phyloP scores from a whole-genome alignment of 495 filamentous ascomycete genomes.

The Hypoxylon cercidicola region DNA sequence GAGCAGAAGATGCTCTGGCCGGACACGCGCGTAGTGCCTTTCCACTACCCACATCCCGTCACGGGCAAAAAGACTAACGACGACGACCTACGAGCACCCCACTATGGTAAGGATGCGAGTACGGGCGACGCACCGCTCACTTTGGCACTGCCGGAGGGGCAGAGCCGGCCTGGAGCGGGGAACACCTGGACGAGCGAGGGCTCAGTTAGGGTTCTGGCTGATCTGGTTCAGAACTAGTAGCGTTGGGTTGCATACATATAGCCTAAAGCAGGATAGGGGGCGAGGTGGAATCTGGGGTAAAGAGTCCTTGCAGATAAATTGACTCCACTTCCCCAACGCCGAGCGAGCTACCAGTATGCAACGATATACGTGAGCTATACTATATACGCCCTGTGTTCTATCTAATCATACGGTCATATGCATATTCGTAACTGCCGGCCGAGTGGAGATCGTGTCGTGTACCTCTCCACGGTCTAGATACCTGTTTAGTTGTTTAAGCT shows the following conservation, averaged over 20 bases:
- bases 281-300: slow-evolving; percentile 38
- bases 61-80: slow-evolving; percentile 55
- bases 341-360: slow-evolving; percentile 10
- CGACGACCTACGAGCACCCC: slow-evolving; percentile 61
- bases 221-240: slow-evolving; percentile 51
- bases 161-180: slow-evolving; percentile 50
- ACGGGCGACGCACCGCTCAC: slow-evolving; percentile 55
- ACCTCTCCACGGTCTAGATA: slow-evolving; percentile 21
- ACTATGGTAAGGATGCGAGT: slow-evolving; percentile 52
- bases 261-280: slow-evolving; percentile 44
- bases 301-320: slow-evolving; percentile 14
- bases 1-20: slow-evolving; percentile 66
- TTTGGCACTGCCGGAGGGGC: slow-evolving; percentile 54
- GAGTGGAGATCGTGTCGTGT: slow-evolving; percentile 17
- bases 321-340: slow-evolving; percentile 41
- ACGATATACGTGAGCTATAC: slow-evolving; percentile 22
- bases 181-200: slow-evolving; percentile 48
- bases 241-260: slow-evolving; percentile 37
- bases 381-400: slow-evolving; percentile 7
- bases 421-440: slow-evolving; percentile 33
- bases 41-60: slow-evolving; percentile 66
- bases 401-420: slow-evolving; percentile 18
- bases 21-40: slow-evolving; percentile 64
- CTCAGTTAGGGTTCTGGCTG: slow-evolving; percentile 51
- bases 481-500: slow-evolving; percentile 9